Conservation (phyloP, 176 grass and related monocot genomes). For the Aegilops tauschii region DNA sequence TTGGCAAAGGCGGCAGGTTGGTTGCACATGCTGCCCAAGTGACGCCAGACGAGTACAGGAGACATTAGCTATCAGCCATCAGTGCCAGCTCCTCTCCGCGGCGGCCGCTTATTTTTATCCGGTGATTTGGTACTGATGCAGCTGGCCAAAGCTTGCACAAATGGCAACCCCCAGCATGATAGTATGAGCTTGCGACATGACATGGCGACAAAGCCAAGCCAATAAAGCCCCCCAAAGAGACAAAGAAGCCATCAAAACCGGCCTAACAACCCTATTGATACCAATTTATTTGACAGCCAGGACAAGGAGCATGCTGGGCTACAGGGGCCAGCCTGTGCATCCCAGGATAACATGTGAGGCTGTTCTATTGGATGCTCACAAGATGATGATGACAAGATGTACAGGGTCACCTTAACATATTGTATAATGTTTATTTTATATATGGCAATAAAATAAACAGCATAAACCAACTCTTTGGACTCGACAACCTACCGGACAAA, state of each 20-base stretch:
- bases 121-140: not conserved
- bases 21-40: slow-evolving; percentile 32
- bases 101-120: not conserved
- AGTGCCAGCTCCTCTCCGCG: slow-evolving; percentile 8
- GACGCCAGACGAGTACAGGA: slow-evolving; percentile 21
- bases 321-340: slow-evolving; percentile 37
- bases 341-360: slow-evolving; percentile 46
- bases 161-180: slow-evolving; percentile 21
- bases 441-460: slow-evolving; percentile 26
- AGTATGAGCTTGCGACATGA: not conserved
- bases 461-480: slow-evolving; percentile 21
- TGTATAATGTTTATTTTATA: slow-evolving; percentile 35
- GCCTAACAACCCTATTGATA: slow-evolving; percentile 36
- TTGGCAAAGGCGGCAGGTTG: slow-evolving; percentile 10
- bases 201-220: slow-evolving; percentile 36
- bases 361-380: slow-evolving; percentile 37
- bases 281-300: slow-evolving; percentile 43
- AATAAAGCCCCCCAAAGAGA: slow-evolving; percentile 27
- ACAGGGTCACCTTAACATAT: slow-evolving; percentile 25
- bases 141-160: slow-evolving; percentile 34
- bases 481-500: slow-evolving; percentile 51
- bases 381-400: slow-evolving; percentile 31
- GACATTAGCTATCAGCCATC: slow-evolving; percentile 24
- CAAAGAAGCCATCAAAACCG: slow-evolving; percentile 19
- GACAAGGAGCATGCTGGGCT: slow-evolving; percentile 22